Evolutionary conservation across 2,329 filamentous ascomycete genomes (phyloP), one percentile per base, ranked within the genome.

Genomic region (Phialophora tarda): DNA sequence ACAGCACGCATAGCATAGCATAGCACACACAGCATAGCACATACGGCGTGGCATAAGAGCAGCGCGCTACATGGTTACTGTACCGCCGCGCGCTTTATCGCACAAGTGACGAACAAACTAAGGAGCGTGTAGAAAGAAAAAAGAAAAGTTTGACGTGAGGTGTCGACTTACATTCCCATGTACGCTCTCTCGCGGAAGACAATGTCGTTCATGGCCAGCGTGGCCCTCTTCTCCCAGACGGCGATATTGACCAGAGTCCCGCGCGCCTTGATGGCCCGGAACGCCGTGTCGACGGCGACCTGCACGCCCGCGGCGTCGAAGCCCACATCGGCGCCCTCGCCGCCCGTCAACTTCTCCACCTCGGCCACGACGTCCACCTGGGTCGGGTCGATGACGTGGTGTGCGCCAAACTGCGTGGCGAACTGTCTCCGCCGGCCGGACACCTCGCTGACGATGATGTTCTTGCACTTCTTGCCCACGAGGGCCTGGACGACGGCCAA

Each of bases 251-350:
- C 80, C 32, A 85, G 77, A 1, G 82, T 84, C 3, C 83, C 84
- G 51, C 82, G 72, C 12, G 82, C 82, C 47, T 82, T 79, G 34
- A 83, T 76, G 0, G 82, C 81, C 47, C 80, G 77, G 12, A 85
- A 77, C 1, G 82, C 83, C 60, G 79, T 75, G 61, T 85, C 81
- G 6, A 86, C 77, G 7, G 79, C 82, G 4, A 78, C 72, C 70
- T 85, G 84, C 12, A 85, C 82, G 11, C 84, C 84, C 1, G 84
- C 83, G 32, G 81, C 82, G 70, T 86, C 84, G 68, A 82, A 86
- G 0, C 79, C 81, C 6, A 85, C 76, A 68, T 85, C 78, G 4
- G 81, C 82, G 21, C 83, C 84, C 79, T 77, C 32, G 74, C 77
- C 61, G 78, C 79, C 58, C 10, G 71, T 74, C 55, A 74, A 69